These are phyloP conservation scores for Xerocomus minutiporus DNA, from an alignment of 1,284 basidiomycete species.

Conservation along the genomic window DNA sequence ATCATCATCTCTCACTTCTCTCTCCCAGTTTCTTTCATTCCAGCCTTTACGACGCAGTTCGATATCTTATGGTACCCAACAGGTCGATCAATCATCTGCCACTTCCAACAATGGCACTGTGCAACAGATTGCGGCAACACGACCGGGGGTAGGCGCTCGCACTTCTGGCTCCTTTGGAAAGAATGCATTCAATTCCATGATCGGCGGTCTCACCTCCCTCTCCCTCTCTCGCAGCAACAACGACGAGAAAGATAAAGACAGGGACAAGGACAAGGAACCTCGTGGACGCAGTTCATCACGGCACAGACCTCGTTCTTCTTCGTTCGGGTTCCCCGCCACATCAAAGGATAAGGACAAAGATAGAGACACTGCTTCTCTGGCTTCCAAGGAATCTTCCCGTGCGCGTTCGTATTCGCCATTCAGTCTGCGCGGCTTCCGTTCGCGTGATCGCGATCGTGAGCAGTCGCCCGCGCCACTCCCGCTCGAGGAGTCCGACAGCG, in stretches of 20 bases:
- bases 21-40: slow-evolving; percentile 25
- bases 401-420: slow-evolving; percentile 73
- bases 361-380: slow-evolving; percentile 20
- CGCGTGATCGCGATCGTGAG: slow-evolving; percentile 53
- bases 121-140: slow-evolving; percentile 9
- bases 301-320: slow-evolving; percentile 49
- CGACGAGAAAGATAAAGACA: slow-evolving; percentile 16
- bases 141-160: slow-evolving; percentile 33
- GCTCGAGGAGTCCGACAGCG: slow-evolving; percentile 63
- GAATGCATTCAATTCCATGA: slow-evolving; percentile 65
- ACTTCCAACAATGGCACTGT: slow-evolving; percentile 10
- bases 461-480: slow-evolving; percentile 71
- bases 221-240: slow-evolving; percentile 49
- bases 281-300: slow-evolving; percentile 43
- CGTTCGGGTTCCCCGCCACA: slow-evolving; percentile 26
- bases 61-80: slow-evolving; percentile 17
- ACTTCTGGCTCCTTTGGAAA: slow-evolving; percentile 51
- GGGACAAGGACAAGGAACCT: slow-evolving; percentile 34
- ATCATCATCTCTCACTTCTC: slow-evolving; percentile 23
- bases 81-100: slow-evolving; percentile 14
- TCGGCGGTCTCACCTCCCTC: slow-evolving; percentile 59
- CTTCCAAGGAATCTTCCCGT: slow-evolving; percentile 37
- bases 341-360: slow-evolving; percentile 28
- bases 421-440: slow-evolving; percentile 53
- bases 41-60: slow-evolving; percentile 17